phyloP scores from a whole-genome alignment of 116 monocot genomes.

The Posidonia oceanica region DNA sequence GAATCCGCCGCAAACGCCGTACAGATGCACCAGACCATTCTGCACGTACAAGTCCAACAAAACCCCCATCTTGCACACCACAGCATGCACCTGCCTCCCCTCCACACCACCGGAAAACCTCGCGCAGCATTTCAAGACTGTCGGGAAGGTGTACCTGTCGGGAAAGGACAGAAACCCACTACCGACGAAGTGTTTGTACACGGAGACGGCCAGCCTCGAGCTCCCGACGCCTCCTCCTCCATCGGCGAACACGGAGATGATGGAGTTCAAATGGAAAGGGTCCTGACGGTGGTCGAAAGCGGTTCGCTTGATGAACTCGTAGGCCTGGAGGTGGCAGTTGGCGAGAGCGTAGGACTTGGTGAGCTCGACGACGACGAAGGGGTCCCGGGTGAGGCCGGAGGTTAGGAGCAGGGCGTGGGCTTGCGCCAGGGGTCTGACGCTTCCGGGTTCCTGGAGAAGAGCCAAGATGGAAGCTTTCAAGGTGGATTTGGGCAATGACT shows the following conservation, averaged over 20 bases:
- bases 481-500: background rate
- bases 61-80: slow-evolving; percentile 27
- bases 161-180: slow-evolving; percentile 15
- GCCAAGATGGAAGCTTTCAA: slow-evolving; percentile 11
- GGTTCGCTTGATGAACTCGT: slow-evolving; percentile 18
- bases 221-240: background rate
- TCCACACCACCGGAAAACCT: slow-evolving; percentile 28
- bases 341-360: slow-evolving; percentile 7
- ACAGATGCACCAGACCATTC: slow-evolving; percentile 45
- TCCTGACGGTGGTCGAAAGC: slow-evolving; percentile 4
- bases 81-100: slow-evolving; percentile 38
- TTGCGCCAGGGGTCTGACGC: slow-evolving; percentile 12
- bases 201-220: slow-evolving; percentile 10
- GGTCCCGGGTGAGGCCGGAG: slow-evolving; percentile 16
- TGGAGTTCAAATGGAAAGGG: slow-evolving; percentile 33
- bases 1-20: slow-evolving; percentile 19
- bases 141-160: slow-evolving; percentile 48
- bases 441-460: slow-evolving; percentile 5
- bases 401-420: slow-evolving; percentile 26
- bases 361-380: slow-evolving; percentile 15
- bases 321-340: slow-evolving; percentile 14
- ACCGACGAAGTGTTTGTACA: slow-evolving; percentile 24
- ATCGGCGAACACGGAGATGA: slow-evolving; percentile 23
- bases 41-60: slow-evolving; percentile 23
- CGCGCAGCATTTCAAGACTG: slow-evolving; percentile 41